Evolutionary conservation across 306 rosid genomes (phyloP).

Genomic region (Prunus davidiana): DNA sequence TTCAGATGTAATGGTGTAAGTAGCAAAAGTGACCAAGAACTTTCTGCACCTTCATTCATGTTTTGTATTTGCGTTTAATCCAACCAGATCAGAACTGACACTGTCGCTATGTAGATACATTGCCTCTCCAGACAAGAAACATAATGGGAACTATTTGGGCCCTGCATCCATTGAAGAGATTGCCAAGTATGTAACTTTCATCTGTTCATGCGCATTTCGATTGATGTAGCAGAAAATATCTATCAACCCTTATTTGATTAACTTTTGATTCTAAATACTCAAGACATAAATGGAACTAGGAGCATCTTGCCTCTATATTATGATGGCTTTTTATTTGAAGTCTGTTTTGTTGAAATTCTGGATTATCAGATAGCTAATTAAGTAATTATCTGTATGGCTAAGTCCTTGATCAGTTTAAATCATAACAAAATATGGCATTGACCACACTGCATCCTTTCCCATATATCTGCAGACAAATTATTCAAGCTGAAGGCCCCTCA

Average conservation of each 20-base stretch:
- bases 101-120: constrained; percentile 54
- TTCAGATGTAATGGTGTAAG: constrained; percentile 86
- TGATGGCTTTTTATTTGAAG: not conserved
- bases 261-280: not conserved
- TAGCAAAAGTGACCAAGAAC: constrained; percentile 17
- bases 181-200: constrained; percentile 55
- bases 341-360: not conserved
- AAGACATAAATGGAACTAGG: not conserved
- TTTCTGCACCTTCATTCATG: constrained; percentile 15
- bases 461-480: constrained; percentile 56
- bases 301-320: not conserved
- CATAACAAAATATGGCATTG: not conserved
- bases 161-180: constrained; percentile 73
- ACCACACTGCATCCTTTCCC: not conserved
- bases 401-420: not conserved
- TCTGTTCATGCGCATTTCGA: constrained; percentile 5
- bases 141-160: constrained; percentile 74
- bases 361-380: not conserved
- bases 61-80: constrained; percentile 7
- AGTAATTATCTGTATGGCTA: not conserved
- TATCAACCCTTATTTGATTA: not conserved
- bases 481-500: constrained; percentile 75
- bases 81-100: constrained; percentile 16
- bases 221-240: not conserved
- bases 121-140: constrained; percentile 71